Evolutionary conservation across 352 stramenopile genomes (phyloP).

Genomic region (Pythium dissimile): DNA sequence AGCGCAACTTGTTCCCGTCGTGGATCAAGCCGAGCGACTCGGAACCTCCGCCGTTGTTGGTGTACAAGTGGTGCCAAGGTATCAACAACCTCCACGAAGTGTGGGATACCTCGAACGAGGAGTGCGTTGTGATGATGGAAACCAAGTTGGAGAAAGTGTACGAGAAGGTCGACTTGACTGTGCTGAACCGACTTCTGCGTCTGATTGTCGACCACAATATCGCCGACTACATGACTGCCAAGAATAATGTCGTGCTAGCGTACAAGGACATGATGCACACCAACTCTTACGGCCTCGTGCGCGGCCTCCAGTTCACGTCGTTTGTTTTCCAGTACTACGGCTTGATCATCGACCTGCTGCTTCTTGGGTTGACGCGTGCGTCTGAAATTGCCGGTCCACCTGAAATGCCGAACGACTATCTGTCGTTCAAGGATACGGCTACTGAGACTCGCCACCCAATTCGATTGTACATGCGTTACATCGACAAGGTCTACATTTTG

Average conservation of each 20-base stretch:
- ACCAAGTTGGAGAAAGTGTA: slow-evolving; percentile 99
- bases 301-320: slow-evolving; percentile 96
- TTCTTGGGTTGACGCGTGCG: slow-evolving; percentile 96
- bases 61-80: slow-evolving; percentile 99
- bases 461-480: slow-evolving; percentile 98
- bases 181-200: slow-evolving; percentile 97
- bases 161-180: slow-evolving; percentile 99
- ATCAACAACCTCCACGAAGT: slow-evolving; percentile 99
- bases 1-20: slow-evolving; percentile 99
- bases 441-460: slow-evolving; percentile 98
- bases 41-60: slow-evolving; percentile 97
- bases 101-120: slow-evolving; percentile 97
- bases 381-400: slow-evolving; percentile 98
- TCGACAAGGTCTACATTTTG: slow-evolving; percentile 99
- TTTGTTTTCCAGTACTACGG: slow-evolving; percentile 99
- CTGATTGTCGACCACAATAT: slow-evolving; percentile 99
- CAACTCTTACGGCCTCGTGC: slow-evolving; percentile 99
- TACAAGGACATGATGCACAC: slow-evolving; percentile 99
- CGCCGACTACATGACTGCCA: slow-evolving; percentile 99
- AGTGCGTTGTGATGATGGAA: slow-evolving; percentile 99
- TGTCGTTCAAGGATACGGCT: slow-evolving; percentile 97
- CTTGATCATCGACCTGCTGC: slow-evolving; percentile 97
- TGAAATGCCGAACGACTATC: slow-evolving; percentile 98
- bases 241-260: slow-evolving; percentile 98
- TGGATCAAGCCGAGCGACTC: slow-evolving; percentile 99